Base-by-base conservation (phyloP, 225 moss, liverwort and hornwort genomes). In the Bryoerythrophyllum caledonicum region DNA sequence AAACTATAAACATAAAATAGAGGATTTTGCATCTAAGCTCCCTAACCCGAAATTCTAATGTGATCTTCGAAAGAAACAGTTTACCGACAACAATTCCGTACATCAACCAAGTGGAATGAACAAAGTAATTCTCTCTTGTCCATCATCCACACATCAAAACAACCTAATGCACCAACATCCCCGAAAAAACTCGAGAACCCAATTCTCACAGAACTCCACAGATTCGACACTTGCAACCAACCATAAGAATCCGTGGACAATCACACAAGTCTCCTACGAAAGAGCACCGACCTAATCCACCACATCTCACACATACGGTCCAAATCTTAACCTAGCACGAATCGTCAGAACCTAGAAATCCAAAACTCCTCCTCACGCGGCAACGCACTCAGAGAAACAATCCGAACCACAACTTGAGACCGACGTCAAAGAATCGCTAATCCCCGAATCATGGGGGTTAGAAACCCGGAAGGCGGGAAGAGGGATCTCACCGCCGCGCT, bases 401-500 rank as follows among this genome's bases (percentile, higher is more conserved):
- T 10, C 17, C n/a, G 6, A 41, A 26, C 44, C 46, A 26, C 60
- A 27, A 25, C 16, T 11, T 2, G 8, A 63, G 28, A 28, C 62
- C 28, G 54, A 53, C 13, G 40, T n/a, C 4, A 51, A 19, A 16
- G 70, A 17, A 15, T 7, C 15, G 6, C 13, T 28, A 60, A 43
- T 79, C 19, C 19, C 71, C 34, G 44, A 16, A 19, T 25, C 34
- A 26, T 21, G 27, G n/a, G 38, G n/a, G n/a, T n/a, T n/a, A n/a
- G n/a, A n/a, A n/a, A n/a, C n/a, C n/a, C n/a, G n/a, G n/a, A n/a
- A n/a, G n/a, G n/a, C n/a, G n/a, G n/a, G n/a, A n/a, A n/a, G 7
- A 46, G 3, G 1, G 14, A 55, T 5, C 16, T 74, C 83, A 88
- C 89, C 89, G 67, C 96, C 93, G 57, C 96, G 94, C 76, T 94